Evolutionary conservation across 148 eudicot genomes (phyloP).

Genomic region (Diospyros kaki): DNA sequence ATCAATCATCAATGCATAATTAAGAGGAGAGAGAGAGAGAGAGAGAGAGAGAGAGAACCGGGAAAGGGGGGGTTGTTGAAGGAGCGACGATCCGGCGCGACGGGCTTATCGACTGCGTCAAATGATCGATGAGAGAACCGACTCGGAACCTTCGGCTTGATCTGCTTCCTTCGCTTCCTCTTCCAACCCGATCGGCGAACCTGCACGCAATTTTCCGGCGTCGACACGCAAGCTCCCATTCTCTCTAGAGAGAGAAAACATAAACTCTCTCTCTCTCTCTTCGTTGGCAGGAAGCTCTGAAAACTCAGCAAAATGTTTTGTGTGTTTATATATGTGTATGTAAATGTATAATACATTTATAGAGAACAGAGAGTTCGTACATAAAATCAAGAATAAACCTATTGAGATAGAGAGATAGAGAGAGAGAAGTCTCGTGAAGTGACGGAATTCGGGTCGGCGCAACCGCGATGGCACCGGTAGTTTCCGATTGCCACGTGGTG

Average conservation of each 20-base stretch:
- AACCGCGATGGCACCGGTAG: too few relatives aligned
- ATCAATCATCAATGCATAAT: background rate
- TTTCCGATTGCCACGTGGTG: too few relatives aligned
- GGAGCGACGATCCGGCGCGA: constrained; percentile 38
- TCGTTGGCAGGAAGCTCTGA: too few relatives aligned
- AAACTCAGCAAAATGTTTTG: too few relatives aligned
- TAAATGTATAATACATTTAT: too few relatives aligned
- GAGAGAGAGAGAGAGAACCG: constrained; percentile 32
- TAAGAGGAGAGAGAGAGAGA: constrained; percentile 15
- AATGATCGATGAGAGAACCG: constrained; percentile 38
- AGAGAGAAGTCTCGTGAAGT: too few relatives aligned
- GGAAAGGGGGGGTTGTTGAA: constrained; percentile 48
- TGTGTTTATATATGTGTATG: too few relatives aligned
- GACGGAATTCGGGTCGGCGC: too few relatives aligned
- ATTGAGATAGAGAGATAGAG: too few relatives aligned
- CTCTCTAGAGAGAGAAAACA: background rate
- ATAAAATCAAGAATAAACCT: too few relatives aligned
- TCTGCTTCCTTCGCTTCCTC: constrained; percentile 34
- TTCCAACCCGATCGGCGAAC: constrained; percentile 15
- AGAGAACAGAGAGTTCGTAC: too few relatives aligned
- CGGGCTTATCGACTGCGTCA: constrained; percentile 18
- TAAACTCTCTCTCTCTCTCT: constrained; percentile 11
- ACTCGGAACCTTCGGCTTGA: constrained; percentile 41
- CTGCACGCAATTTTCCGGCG: constrained; percentile 48
- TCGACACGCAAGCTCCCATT: constrained; percentile 85